Evolutionary conservation across 176 grass and related monocot genomes (phyloP), one percentile per base, ranked within the genome.

Genomic region (Zizania latifolia): DNA sequence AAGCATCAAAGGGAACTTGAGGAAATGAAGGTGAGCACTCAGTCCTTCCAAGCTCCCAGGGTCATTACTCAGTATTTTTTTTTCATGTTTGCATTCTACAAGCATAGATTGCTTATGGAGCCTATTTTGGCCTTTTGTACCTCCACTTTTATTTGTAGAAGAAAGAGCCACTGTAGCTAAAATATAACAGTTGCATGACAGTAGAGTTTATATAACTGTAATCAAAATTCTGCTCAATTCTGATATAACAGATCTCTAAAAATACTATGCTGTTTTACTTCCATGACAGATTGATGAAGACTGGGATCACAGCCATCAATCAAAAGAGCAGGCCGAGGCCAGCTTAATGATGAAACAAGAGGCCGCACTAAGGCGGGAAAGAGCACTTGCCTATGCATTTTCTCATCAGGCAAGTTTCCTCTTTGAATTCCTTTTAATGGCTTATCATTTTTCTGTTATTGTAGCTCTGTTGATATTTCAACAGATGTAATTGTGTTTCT

Each of bases 361-460:
- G 92, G 96, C 96, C 74, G 82, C 87, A 35, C 58, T 99, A 62
- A 92, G 86, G 81, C 86, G 96, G 72, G 96, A 99, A 79, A 89
- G 89, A 73, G 76, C 80, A 41, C 86, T 99, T 57, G 96, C 96
- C 60, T 99, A 99, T 88, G 92, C 96, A 75, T 95, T 95, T 86
- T 94, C 96, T 65, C 96, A 99, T 68, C 96, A 95, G 92, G 96
- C 82, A 88, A 71, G 29, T 46, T 31, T 4, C 54, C 54, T 72
- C 24, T 57, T 44, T 24, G 16, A 70, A 33, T 74, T 51, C 31
- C 27, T 55, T 53, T 19, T 63, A n/a, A n/a, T n/a, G n/a, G n/a
- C 7, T 70, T n/a, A 31, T 40, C 36, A n/a, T 65, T 29, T 80
- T 62, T 36, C 50, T 58, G 24, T 1, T 40, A 34, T 10, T 74